Base-by-base conservation (phyloP, 306 rosid species). In the Cicer bijugum region DNA sequence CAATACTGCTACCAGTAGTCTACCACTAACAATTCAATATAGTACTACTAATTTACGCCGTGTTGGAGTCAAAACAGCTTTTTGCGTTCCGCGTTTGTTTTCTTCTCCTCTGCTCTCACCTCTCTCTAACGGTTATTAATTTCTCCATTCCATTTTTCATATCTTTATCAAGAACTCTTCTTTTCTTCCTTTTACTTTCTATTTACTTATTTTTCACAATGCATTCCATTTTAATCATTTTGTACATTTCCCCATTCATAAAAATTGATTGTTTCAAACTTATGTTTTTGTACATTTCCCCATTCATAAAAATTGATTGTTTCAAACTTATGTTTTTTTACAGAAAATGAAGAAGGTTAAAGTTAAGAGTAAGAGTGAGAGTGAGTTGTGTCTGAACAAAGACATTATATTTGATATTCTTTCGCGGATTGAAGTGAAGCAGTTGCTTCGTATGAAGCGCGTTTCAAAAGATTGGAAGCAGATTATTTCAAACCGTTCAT, bases 381-480 rank as follows among this genome's bases (percentile, higher is more conserved):
- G 35, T 1, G 69, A 45, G 1, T 38, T 53, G 6, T 47, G n/a
- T 38, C 33, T 80, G 47, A 76, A 74, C 61, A 15, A 10, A 19
- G 92, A 87, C 19, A 16, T 60, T 4, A 44, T 73, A 20, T 82
- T 78, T 60, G 52, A 76, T 8, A 71, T 87, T 79, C 75, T 89
- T 11, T 62, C 86, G 1, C 76, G 74, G n/a, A n/a, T 89, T 51
- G 86, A 87, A 0, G 67, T 42, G 0, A 81, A 84, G 79, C 45
- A 8, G 10, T 74, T 87, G 78, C 64, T 84, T 19, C 63, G 52
- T 42, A 39, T 89, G 48, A 89, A 78, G 56, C 57, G 72, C n/a
- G 78, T 87, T 55, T 85, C 85, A 10, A 77, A 43, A 63, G 86
- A 50, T 14, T 87, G 96, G 96, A 17, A 12, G 6, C 0, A 0